Conservation (phyloP, 164 flowering plant genomes). For the Nelumbo lutea region DNA sequence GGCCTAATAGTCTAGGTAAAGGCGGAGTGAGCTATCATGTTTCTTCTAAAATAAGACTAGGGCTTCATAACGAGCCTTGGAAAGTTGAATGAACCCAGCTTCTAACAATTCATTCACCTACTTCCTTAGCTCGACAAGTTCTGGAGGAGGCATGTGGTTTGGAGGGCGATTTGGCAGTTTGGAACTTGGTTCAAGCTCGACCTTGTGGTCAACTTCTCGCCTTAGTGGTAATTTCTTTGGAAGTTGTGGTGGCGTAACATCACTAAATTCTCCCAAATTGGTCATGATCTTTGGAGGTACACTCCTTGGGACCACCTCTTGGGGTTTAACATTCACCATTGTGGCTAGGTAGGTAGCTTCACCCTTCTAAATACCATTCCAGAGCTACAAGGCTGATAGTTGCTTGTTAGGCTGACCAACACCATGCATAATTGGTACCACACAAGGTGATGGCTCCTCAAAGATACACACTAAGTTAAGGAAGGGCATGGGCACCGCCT, state of each 20-base stretch:
- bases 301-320: too few relatives aligned
- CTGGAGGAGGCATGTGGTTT: not conserved
- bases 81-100: not conserved
- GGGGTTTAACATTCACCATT: too few relatives aligned
- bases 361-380: too few relatives aligned
- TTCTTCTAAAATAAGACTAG: not conserved
- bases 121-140: not conserved
- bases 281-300: too few relatives aligned
- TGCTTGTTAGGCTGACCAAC: too few relatives aligned
- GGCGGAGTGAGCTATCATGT: not conserved
- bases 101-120: slow-evolving; percentile 1
- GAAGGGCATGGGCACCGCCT: too few relatives aligned
- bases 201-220: slow-evolving; percentile 4
- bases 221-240: slow-evolving; percentile 3
- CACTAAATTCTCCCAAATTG: too few relatives aligned
- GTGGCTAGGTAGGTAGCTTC: too few relatives aligned
- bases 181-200: not conserved
- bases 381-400: too few relatives aligned
- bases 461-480: too few relatives aligned
- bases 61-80: not conserved
- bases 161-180: not conserved
- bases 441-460: too few relatives aligned
- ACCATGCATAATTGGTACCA: too few relatives aligned
- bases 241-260: not conserved
- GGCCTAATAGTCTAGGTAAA: not conserved